Evolutionary conservation across 495 filamentous ascomycete genomes (phyloP).

Genomic region (Neurospora hispaniola): DNA sequence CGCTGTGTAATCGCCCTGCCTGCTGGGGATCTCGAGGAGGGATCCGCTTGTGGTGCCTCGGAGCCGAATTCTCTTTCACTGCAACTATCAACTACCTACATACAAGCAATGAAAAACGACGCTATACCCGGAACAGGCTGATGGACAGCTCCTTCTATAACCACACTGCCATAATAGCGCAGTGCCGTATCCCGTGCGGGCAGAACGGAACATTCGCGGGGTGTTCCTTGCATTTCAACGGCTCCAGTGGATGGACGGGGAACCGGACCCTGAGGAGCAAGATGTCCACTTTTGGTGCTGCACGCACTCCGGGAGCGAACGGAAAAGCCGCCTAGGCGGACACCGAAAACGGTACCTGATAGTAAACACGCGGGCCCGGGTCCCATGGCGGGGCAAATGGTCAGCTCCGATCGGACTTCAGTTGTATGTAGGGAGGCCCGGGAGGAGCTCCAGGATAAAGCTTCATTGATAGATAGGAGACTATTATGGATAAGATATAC

Average conservation of each 20-base stretch:
- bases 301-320: neutral
- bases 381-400: neutral
- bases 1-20: neutral
- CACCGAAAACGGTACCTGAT: neutral
- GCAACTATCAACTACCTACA: neutral
- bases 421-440: neutral
- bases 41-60: neutral
- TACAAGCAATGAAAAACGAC: neutral
- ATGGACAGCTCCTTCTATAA: neutral
- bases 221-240: slow-evolving; percentile 4
- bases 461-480: neutral
- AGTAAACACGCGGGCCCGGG: neutral
- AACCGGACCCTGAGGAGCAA: neutral
- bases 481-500: neutral
- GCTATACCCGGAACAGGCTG: neutral
- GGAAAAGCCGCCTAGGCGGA: neutral
- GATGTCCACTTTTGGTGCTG: neutral
- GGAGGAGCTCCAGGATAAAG: neutral
- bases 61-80: neutral
- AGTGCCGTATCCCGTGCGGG: neutral
- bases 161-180: neutral
- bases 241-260: neutral
- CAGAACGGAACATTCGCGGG: neutral
- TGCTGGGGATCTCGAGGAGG: neutral
- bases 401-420: neutral